Conservation (phyloP, 2,329 filamentous ascomycete genomes). For the Penicillium sp. region DNA sequence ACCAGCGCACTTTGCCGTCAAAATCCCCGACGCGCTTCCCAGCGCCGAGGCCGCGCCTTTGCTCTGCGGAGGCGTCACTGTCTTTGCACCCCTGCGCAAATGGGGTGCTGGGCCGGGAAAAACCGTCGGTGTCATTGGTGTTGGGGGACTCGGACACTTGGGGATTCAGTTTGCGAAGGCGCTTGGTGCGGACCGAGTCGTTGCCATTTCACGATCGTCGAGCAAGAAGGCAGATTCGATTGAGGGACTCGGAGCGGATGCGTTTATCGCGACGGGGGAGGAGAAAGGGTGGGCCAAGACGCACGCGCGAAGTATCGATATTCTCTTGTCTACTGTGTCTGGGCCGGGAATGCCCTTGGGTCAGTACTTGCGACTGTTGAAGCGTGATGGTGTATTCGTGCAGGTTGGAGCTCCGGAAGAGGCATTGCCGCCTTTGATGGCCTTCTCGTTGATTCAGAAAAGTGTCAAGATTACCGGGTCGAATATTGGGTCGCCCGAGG, state of each 20-base stretch:
- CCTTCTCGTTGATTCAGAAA: slow-evolving; percentile 55
- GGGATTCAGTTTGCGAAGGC: slow-evolving; percentile 66
- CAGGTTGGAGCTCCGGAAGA: slow-evolving; percentile 64
- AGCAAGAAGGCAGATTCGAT: slow-evolving; percentile 49
- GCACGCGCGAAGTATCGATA: slow-evolving; percentile 46
- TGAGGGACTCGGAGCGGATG: slow-evolving; percentile 48
- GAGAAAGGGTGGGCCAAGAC: slow-evolving; percentile 49
- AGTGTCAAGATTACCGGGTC: slow-evolving; percentile 49
- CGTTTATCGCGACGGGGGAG: slow-evolving; percentile 53
- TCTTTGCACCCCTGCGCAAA: slow-evolving; percentile 62
- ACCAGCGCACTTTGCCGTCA: slow-evolving; percentile 54
- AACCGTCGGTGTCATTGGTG: slow-evolving; percentile 63
- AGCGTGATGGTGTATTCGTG: slow-evolving; percentile 55
- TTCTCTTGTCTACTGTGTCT: slow-evolving; percentile 55
- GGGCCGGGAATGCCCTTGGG: slow-evolving; percentile 57
- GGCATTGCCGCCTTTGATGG: slow-evolving; percentile 47
- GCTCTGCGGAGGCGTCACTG: slow-evolving; percentile 71
- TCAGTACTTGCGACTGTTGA: slow-evolving; percentile 57
- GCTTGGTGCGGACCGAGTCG: slow-evolving; percentile 58
- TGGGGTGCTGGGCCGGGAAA: slow-evolving; percentile 65
- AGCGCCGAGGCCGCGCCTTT: slow-evolving; percentile 59
- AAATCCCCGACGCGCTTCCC: slow-evolving; percentile 48
- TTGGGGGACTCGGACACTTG: slow-evolving; percentile 70
- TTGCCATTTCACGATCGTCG: slow-evolving; percentile 49
- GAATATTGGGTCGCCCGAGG: slow-evolving; percentile 38